Base-by-base conservation (phyloP, 2,329 filamentous ascomycete genomes). In the Aspergillus piperis region DNA sequence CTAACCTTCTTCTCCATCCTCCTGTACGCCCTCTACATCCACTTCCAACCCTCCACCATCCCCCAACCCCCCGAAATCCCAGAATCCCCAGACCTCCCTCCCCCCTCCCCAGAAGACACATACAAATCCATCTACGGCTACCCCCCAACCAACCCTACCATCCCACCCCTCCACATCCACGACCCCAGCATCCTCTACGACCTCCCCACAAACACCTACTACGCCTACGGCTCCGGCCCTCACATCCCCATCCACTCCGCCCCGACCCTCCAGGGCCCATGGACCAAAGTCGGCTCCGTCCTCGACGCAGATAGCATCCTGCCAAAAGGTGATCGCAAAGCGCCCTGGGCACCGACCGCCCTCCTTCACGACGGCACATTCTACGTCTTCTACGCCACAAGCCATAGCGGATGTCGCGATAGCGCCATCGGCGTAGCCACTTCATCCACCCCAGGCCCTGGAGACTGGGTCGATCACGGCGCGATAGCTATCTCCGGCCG, bases 371-470 rank as follows among this genome's bases (percentile, higher is more conserved):
- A 82, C 61, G 78, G 76, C 48, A 80, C 77, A 0, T 90, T 88
- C 75, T 86, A 89, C 66, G 78, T 86, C 49, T 90, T 87, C 79
- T 89, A 90, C 75, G 80, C 84, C 8, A 86, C 89, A 30, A 86
- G 82, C 58, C 77, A 82, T 5, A 86, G 88, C 60, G 86, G 87
- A 1, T 83, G 80, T 1, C 86, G 88, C 53, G 76, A 82, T 72
- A 87, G 84, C 1, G 85, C 85, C 21, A 88, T 90, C 62, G 88
- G 88, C 11, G 76, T 84, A 8, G 83, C 83, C 0, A 84, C 81
- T 0, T 81, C 78, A 15, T 70, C 70, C 7, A 76, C 75, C 3
- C 70, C 74, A 1, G 73, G 73, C 0, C 67, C 69, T 0, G 73
- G 74, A 1, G 60, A 58, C 5, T 78, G 76, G 76, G 65, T 62